Conservation (phyloP, 129 eudicot genomes). For the Artemisia tridentata region DNA sequence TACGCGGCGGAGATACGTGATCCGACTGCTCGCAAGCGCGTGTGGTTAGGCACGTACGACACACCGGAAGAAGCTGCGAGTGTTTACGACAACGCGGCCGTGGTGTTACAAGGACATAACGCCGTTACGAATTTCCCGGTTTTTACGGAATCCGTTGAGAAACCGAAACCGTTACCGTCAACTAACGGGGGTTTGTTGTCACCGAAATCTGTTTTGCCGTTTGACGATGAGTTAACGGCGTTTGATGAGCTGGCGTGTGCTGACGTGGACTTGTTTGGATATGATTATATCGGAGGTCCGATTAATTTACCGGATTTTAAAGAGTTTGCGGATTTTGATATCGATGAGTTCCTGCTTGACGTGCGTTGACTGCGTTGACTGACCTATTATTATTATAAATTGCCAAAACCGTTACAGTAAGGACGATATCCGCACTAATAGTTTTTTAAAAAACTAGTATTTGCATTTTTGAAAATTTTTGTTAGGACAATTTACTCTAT, state of each 20-base stretch:
- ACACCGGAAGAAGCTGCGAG: constrained; percentile 75
- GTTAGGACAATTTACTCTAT: too few relatives aligned
- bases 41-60: constrained; percentile 73
- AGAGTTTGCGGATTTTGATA: constrained; percentile 54
- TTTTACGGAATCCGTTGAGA: constrained; percentile 23
- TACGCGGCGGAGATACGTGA: constrained; percentile 88
- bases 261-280: constrained; percentile 47
- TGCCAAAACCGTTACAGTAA: too few relatives aligned
- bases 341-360: constrained; percentile 52
- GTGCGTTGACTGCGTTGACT: constrained; percentile 12
- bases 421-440: too few relatives aligned
- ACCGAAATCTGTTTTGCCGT: constrained; percentile 62
- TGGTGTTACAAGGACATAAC: constrained; percentile 47
- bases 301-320: constrained; percentile 25
- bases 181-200: constrained; percentile 37
- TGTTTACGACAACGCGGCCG: constrained; percentile 67
- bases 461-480: too few relatives aligned
- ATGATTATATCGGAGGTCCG: constrained; percentile 23
- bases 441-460: too few relatives aligned
- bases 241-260: constrained; percentile 38
- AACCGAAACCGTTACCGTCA: neutral
- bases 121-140: constrained; percentile 65
- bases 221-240: constrained; percentile 37
- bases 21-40: constrained; percentile 46
- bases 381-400: neutral